phyloP scores from a whole-genome alignment of 306 rosid species.

The Cicer yamashitae region DNA sequence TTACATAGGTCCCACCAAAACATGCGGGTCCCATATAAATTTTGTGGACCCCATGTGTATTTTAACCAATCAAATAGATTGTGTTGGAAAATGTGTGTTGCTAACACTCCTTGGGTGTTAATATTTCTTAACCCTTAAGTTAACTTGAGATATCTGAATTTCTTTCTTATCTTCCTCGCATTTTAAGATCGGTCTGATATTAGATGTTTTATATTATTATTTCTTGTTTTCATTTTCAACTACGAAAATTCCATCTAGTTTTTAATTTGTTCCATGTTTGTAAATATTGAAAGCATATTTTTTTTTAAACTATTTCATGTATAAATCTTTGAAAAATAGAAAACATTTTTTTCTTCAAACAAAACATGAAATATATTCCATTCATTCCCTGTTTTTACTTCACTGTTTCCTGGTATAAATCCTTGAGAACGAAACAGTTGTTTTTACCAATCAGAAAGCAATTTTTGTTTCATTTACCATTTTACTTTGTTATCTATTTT shows the following conservation, averaged over 20 bases:
- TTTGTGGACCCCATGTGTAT: too few species aligned
- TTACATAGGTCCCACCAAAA: too few species aligned
- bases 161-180: slow-evolving; percentile 32
- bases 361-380: neutral
- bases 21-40: too few species aligned
- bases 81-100: too few species aligned
- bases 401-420: neutral
- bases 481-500: neutral
- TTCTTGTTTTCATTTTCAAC: neutral
- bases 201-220: neutral
- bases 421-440: neutral
- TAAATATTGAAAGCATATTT: neutral
- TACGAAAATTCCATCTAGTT: neutral
- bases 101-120: neutral
- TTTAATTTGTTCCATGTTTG: neutral
- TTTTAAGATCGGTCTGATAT: neutral
- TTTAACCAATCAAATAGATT: too few species aligned
- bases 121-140: slow-evolving; percentile 21
- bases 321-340: neutral
- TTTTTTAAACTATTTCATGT: neutral
- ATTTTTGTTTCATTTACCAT: neutral
- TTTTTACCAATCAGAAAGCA: neutral
- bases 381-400: neutral
- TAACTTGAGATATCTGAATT: slow-evolving; percentile 24
- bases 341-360: neutral